A percentile compares a stretch with the other conserved stretches of the same genome.
Evolutionary conservation across 306 rosid species (phyloP).

Genomic region (Dryas octopetala): DNA sequence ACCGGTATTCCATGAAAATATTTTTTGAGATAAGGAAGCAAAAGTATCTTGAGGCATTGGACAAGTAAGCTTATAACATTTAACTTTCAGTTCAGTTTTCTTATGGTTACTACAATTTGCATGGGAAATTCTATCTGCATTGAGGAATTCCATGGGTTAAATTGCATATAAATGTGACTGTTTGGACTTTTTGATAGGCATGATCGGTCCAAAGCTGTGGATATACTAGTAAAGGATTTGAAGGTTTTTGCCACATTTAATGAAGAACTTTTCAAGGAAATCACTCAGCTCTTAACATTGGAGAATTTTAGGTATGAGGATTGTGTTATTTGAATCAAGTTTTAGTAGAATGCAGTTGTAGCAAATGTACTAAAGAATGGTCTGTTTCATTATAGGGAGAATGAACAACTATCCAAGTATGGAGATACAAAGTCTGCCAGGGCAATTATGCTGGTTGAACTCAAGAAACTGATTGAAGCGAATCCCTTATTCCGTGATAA

Average conservation of each 20-base stretch:
- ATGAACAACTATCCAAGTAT: constrained; percentile 93
- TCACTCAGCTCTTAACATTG: constrained; percentile 90
- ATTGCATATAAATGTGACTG: constrained; percentile 17
- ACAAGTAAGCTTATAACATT: constrained; percentile 67
- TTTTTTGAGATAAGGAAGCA: constrained; percentile 99
- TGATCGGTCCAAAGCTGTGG: constrained; percentile 89
- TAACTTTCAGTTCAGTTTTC: background rate
- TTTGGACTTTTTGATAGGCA: constrained; percentile 57
- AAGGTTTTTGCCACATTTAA: constrained; percentile 89
- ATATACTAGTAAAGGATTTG: constrained; percentile 84
- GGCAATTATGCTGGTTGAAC: constrained; percentile 97
- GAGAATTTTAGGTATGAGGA: constrained; percentile 76
- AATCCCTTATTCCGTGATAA: constrained; percentile 96
- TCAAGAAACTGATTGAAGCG: constrained; percentile 95
- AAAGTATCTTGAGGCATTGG: constrained; percentile 94
- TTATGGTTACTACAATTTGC: background rate
- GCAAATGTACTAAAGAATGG: constrained; percentile 13
- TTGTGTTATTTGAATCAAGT: background rate
- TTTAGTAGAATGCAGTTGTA: constrained; percentile 8
- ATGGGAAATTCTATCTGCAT: constrained; percentile 7
- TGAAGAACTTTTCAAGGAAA: constrained; percentile 92
- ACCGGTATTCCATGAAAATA: constrained; percentile 96
- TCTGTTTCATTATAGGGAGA: constrained; percentile 57
- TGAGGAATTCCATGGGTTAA: constrained; percentile 6
- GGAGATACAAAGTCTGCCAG: constrained; percentile 97